Evolutionary conservation across 208 protist genomes (phyloP).

Genomic region (Leishmania turanica): DNA sequence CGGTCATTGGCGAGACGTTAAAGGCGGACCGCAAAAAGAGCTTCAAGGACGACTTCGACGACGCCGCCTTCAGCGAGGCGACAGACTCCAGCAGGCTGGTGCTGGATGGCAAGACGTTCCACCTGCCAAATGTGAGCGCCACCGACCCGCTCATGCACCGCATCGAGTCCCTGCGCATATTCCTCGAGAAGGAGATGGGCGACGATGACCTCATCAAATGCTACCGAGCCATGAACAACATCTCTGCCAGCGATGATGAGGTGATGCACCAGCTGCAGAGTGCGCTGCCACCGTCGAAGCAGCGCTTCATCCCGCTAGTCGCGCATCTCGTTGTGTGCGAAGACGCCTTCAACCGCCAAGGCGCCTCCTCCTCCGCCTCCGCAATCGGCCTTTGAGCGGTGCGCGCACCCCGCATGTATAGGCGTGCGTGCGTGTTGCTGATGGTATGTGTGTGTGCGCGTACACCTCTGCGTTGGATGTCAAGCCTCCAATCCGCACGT

Average conservation of each 20-base stretch:
- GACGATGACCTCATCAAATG: conserved; percentile 67
- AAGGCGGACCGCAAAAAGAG: conserved; percentile 9
- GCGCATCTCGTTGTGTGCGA: conserved; percentile 89
- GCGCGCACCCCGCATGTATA: neutral
- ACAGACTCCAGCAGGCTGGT: conserved; percentile 74
- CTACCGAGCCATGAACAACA: conserved; percentile 84
- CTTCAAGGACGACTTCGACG: conserved; percentile 66
- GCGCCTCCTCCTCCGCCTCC: conserved; percentile 7
- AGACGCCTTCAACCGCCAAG: conserved; percentile 82
- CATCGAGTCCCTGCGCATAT: conserved; percentile 91
- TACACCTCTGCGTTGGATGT: neutral
- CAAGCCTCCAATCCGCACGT: neutral
- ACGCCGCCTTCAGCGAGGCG: conserved; percentile 49
- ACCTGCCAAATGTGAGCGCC: conserved; percentile 78
- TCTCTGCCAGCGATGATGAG: conserved; percentile 75
- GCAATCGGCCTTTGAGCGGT: neutral
- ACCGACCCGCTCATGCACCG: conserved; percentile 87
- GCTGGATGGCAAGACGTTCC: conserved; percentile 89
- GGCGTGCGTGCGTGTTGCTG: neutral
- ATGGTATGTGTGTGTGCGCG: neutral
- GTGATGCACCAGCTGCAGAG: conserved; percentile 68
- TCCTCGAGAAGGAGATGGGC: conserved; percentile 82
- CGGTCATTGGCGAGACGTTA: conserved; percentile 66
- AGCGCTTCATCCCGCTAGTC: conserved; percentile 83
- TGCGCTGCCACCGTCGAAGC: conserved; percentile 57